Evolutionary conservation across 1,284 basidiomycete species (phyloP), one percentile per base, ranked within the genome.

Genomic region (Volvariella volvacea): DNA sequence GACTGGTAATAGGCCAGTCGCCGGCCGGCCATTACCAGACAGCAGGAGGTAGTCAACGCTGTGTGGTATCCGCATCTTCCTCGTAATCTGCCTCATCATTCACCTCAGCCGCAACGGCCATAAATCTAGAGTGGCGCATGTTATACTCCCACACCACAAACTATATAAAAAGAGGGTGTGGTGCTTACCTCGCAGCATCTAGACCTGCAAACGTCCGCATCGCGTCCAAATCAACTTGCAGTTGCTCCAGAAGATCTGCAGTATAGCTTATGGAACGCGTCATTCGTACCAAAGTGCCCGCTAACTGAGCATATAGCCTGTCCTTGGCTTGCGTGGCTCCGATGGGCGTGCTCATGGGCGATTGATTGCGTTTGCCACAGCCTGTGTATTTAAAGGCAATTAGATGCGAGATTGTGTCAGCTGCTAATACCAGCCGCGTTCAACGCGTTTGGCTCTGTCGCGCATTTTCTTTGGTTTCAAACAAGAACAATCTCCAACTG

Each of bases 251-350:
- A 10, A 88, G 66, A 54, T 83, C 80, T 12, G 81, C 78, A 0
- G 84, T 86, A 51, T 76, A 78, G 21, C 71, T 67, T 25, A 86
- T 68, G 0, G 77, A 74, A 17, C 77, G 66, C 39, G 79, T 75
- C 60, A 86, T 77, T 39, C 80, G 66, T 17, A 70, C 73, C 8
- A 88, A 59, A 45, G 73, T 80, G 45, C 71, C 65, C 2, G 81
- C 73, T 3, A 88, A 71, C 55, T 87, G 83, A 19, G 72, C 68
- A 52, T 86, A 87, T 7, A 85, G 74, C 39, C 81, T 66, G 54
- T 87, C 83, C 59, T 87, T 87, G 22, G 82, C 74, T 50, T 82
- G 81, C 0, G 80, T 81, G 3, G 83, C 83, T 54, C 72, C 80
- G 8, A 73, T 76, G 8, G 73, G 68, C 17, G 57, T 57, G 10